Evolutionary conservation across 768 basidiomycete genomes (phyloP), one percentile per base, ranked within the genome.

Genomic region (Tephrocybe sp.): DNA sequence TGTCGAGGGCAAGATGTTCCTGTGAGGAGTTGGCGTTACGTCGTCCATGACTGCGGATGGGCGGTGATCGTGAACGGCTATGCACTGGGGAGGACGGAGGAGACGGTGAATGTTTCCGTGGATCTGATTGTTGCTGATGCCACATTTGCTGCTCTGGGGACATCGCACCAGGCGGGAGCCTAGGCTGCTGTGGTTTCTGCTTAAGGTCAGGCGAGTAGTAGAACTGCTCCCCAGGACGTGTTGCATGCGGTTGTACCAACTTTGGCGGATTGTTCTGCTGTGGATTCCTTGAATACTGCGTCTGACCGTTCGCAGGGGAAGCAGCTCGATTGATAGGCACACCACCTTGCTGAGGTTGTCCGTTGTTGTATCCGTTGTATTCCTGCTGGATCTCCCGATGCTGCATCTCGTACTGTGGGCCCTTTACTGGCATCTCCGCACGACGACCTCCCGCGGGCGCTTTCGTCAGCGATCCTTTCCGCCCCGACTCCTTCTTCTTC

Each of bases 381-480:
- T 96, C 92, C 60, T 94, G 88, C 66, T 94, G 90, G 80, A 98
- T 93, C 44, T 86, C 90, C 20, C 88, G 84, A 66, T 93, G 89
- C 65, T 98, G 95, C 81, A 90, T 86, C 62, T 96, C 95, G 64
- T 96, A 98, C 61, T 92, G 89, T 33, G 95, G 92, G 4, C 90
- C 84, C 55, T 86, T 84, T 48, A 98, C 81, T 7, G 93, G 86
- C 73, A 84, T 92, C 69, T 97, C 95, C 7, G 89, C 91, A 39
- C 83, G 76, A 26, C 93, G 80, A 30, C 76, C 76, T 8, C 30
- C 56, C 30, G 77, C 69, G 10, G 77, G 65, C 7, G 75, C 65
- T 66, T 91, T 93, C 36, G 88, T 91, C 60, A 95, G 74, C 23
- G 85, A 83, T 10, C 78, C 78, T 28, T 76, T 72, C 60, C 72